Conservation (phyloP, 495 filamentous ascomycete species). For the Talaromyces trachyspermus region DNA sequence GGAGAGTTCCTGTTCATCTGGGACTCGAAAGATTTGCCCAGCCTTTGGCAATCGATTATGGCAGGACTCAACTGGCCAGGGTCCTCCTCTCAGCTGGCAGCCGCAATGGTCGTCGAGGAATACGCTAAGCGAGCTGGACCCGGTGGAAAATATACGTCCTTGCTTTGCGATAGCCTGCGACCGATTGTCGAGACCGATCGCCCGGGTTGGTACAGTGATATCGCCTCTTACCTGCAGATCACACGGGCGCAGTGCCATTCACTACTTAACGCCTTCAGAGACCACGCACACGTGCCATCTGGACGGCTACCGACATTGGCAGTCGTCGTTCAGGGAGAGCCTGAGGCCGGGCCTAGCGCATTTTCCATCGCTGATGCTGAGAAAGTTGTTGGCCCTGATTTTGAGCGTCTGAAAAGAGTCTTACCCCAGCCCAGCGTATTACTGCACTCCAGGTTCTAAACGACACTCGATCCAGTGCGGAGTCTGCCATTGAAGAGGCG, state of each 20-base stretch:
- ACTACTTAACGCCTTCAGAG: conserved; percentile 80
- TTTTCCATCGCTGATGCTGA: conserved; percentile 86
- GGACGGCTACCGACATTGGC: conserved; percentile 71
- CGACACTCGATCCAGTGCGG: conserved; percentile 61
- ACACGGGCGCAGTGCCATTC: conserved; percentile 86
- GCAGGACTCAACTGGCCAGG: conserved; percentile 60
- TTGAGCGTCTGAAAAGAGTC: conserved; percentile 74
- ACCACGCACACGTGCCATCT: conserved; percentile 68
- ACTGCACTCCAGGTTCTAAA: conserved; percentile 66
- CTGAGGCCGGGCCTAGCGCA: conserved; percentile 79
- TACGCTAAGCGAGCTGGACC: conserved; percentile 50
- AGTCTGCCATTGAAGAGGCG: conserved; percentile 69
- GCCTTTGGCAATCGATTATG: conserved; percentile 44
- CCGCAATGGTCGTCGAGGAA: conserved; percentile 82
- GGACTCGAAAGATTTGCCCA: conserved; percentile 36
- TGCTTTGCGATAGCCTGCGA: conserved; percentile 56
- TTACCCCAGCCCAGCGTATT: conserved; percentile 77
- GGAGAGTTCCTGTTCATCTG: conserved; percentile 46
- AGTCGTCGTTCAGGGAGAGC: conserved; percentile 85
- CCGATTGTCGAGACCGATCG: conserved; percentile 71
- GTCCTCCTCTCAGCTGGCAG: conserved; percentile 77
- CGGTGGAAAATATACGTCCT: conserved; percentile 36
- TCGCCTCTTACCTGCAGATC: conserved; percentile 79
- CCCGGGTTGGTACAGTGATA: conserved; percentile 75
- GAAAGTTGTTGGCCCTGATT: conserved; percentile 74